phyloP scores from a whole-genome alignment of 2,329 filamentous ascomycete species.

The Ceratocystis albifundus region DNA sequence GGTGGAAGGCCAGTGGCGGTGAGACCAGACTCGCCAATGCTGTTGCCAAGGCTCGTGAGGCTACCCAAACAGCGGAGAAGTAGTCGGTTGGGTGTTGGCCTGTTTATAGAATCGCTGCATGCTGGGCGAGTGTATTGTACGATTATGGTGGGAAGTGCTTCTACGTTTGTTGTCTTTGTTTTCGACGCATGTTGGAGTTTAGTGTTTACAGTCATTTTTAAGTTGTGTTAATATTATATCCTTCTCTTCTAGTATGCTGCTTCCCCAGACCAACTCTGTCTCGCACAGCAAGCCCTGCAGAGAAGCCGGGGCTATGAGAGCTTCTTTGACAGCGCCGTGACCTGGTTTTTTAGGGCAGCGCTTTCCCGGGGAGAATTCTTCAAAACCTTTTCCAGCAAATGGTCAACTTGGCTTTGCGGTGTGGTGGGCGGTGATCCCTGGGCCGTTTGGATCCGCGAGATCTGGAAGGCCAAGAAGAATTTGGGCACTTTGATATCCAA shows the following conservation, averaged over 20 bases:
- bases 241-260: not conserved
- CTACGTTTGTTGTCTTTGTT: not conserved
- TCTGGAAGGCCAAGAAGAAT: conserved; percentile 51
- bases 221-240: conserved; percentile 6
- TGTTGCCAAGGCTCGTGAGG: not conserved
- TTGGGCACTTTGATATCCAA: conserved; percentile 51
- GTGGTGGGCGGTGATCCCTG: conserved; percentile 43
- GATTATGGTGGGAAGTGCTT: conserved; percentile 8
- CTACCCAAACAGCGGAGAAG: not conserved
- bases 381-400: conserved; percentile 45
- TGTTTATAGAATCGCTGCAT: not conserved
- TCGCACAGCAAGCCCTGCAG: not conserved
- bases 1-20: conserved; percentile 78
- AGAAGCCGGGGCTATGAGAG: not conserved
- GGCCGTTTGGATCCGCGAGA: conserved; percentile 47
- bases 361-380: conserved; percentile 43
- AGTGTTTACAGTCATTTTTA: not conserved
- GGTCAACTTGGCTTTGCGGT: conserved; percentile 44
- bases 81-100: not conserved
- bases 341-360: conserved; percentile 41
- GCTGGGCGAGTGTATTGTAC: not conserved
- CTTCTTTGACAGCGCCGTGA: conserved; percentile 33
- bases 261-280: not conserved
- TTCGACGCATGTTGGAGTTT: conserved; percentile 6
- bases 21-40: conserved; percentile 15